Percentiles rank a stretch among this genome's conserved stretches.
Evolutionary conservation across 2,329 filamentous ascomycete species (phyloP).

Genomic region (Gnomoniopsis sp.): DNA sequence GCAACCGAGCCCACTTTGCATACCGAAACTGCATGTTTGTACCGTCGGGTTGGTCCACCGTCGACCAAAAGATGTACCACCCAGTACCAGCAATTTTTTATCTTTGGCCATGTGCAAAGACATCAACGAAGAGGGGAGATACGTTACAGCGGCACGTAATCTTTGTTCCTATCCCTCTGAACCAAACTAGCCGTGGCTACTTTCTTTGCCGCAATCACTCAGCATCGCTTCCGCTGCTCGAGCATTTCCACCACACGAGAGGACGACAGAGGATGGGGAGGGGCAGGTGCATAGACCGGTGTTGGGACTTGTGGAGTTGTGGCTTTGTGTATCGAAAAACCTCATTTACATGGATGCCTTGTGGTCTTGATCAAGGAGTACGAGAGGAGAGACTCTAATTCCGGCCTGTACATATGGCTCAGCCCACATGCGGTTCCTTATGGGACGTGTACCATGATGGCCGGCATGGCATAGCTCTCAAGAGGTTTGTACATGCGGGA

Average conservation of each 20-base stretch:
- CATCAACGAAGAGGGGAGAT: not conserved
- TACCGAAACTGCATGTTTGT: not conserved
- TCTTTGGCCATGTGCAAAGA: not conserved
- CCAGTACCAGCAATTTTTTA: slow-evolving; percentile 7
- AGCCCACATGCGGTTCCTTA: no score
- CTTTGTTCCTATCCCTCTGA: not conserved
- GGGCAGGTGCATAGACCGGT: not conserved
- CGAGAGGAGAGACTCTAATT: no score
- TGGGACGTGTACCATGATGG: no score
- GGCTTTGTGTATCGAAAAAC: no score
- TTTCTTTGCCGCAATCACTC: not conserved
- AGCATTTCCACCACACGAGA: not conserved
- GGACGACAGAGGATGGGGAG: no score
- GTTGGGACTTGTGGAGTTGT: not conserved
- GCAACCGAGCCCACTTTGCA: not conserved
- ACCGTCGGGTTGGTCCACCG: not conserved
- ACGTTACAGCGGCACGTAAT: slow-evolving; percentile 8
- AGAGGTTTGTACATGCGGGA: not conserved
- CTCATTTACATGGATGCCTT: no score
- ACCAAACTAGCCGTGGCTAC: not conserved
- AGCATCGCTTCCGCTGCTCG: not conserved
- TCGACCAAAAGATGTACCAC: not conserved
- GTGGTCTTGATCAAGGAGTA: no score
- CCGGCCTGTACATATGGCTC: no score
- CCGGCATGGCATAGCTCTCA: no score